Conservation (phyloP, 75 land plant species). For the Pinus taeda region DNA sequence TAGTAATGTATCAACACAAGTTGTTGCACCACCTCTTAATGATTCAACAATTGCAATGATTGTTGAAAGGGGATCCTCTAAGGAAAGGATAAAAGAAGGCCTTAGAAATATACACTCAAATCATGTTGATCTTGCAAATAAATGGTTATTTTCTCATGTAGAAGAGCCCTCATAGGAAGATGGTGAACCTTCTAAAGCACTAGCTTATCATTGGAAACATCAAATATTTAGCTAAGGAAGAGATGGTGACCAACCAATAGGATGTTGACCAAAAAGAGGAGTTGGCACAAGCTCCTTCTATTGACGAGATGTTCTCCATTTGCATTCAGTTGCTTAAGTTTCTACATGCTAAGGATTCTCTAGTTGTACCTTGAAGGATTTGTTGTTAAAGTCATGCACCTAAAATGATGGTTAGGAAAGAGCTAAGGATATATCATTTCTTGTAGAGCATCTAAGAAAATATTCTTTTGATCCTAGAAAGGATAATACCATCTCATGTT, state of each 20-base stretch:
- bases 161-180: conserved; percentile 51
- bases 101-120: too few species aligned
- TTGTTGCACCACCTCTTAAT: too few species aligned
- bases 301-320: conserved; percentile 75
- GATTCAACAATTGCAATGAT: too few species aligned
- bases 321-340: conserved; percentile 55
- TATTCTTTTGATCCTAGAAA: conserved; percentile 28
- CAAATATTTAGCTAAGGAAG: conserved; percentile 45
- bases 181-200: conserved; percentile 96
- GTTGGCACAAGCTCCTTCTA: conserved; percentile 63
- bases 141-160: too few species aligned
- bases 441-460: conserved; percentile 66
- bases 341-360: conserved; percentile 56
- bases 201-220: conserved; percentile 89
- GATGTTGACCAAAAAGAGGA: conserved; percentile 57
- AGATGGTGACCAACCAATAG: conserved; percentile 23
- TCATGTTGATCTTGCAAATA: too few species aligned
- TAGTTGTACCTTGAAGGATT: conserved; percentile 80
- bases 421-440: conserved; percentile 52
- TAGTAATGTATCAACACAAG: too few species aligned
- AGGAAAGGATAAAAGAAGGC: too few species aligned
- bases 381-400: conserved; percentile 82
- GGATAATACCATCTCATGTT: conserved; percentile 67
- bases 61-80: too few species aligned
- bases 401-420: conserved; percentile 89